phyloP scores from a whole-genome alignment of 2,329 filamentous ascomycete genomes.

The Trichoderma harzianum region DNA sequence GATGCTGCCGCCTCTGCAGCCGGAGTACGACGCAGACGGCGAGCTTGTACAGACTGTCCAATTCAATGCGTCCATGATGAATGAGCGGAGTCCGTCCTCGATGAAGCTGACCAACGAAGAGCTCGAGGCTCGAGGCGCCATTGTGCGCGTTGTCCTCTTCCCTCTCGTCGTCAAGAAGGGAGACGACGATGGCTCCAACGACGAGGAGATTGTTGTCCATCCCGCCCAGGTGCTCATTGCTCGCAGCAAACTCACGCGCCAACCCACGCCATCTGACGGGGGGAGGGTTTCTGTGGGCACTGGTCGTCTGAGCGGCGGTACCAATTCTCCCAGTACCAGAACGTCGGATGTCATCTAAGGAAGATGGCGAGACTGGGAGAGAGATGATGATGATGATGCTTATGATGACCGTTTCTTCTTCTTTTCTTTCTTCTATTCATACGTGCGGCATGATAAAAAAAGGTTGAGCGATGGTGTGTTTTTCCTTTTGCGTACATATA shows the following conservation, averaged over 20 bases:
- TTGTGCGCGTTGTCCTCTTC: conserved; percentile 91
- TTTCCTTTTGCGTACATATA: conserved; percentile 8
- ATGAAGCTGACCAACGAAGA: conserved; percentile 63
- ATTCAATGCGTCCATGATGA: conserved; percentile 94
- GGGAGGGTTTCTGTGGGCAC: conserved; percentile 45
- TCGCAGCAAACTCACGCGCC: conserved; percentile 39
- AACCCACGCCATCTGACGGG: conserved; percentile 47
- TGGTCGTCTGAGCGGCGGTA: conserved; percentile 36
- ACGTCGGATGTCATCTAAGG: neutral
- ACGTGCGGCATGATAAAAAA: conserved; percentile 14
- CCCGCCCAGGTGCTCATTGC: conserved; percentile 90
- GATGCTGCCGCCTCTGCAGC: conserved; percentile 93
- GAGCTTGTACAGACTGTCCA: conserved; percentile 82
- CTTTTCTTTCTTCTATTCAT: neutral
- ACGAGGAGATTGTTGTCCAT: conserved; percentile 93
- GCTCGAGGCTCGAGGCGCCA: conserved; percentile 69
- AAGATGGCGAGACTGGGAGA: neutral
- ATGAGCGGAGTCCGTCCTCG: conserved; percentile 72
- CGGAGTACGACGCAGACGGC: conserved; percentile 90
- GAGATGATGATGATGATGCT: conserved; percentile 29
- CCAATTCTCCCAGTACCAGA: conserved; percentile 24
- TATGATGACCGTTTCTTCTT: conserved; percentile 20
- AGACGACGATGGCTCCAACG: conserved; percentile 79
- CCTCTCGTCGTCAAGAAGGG: conserved; percentile 95
- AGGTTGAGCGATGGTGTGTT: conserved; percentile 4